Evolutionary conservation across 495 filamentous ascomycete genomes (phyloP), one percentile per base, ranked within the genome.

Genomic region (Xylaria palmicola): DNA sequence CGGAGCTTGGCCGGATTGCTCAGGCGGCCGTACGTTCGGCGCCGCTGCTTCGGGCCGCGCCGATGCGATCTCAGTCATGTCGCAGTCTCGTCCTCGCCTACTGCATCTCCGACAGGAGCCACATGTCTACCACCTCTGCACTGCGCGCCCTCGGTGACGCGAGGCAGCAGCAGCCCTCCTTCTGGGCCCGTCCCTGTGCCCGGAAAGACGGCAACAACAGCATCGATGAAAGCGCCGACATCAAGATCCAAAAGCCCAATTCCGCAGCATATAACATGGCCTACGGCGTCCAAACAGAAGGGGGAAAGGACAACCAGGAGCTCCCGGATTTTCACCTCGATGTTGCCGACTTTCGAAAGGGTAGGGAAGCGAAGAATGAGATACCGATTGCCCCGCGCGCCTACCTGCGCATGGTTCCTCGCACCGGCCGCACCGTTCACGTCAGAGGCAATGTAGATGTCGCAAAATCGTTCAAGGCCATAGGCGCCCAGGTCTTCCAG

Each of bases 361-460:
- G 36, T 39, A 39, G 60, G 17, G 41, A 17, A 27, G 26, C 9
- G 56, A 66, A 50, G 59, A 59, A n/a, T 55, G 62, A 7, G 55
- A 54, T 15, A 47, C 36, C 6, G 24, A 49, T 20, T 64, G 61
- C 39, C 36, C 50, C 43, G 8, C 56, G 62, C 9, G 40, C 72
- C 19, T 52, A 67, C 5, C 54, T 85, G 27, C 78, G 80, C 17
- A 74, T 84, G 53, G 73, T 75, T 10, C 81, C 84, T 0, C 74
- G 75, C 37, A 79, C 79, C 5, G 90, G 89, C 39, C 81, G 89
- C 10, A 85, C 80, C 0, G 68, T 91, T 2, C 54, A 76, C 19
- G 75, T 92, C 26, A 65, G 73, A 32, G 55, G 62, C 24, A 68
- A 61, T 2, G 65, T 80, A 8, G 86, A 90, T 70, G 59, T 88